Evolutionary conservation across 2,329 filamentous ascomycete genomes (phyloP), one percentile per base, ranked within the genome.

Genomic region (Aquanectria penicillioides): DNA sequence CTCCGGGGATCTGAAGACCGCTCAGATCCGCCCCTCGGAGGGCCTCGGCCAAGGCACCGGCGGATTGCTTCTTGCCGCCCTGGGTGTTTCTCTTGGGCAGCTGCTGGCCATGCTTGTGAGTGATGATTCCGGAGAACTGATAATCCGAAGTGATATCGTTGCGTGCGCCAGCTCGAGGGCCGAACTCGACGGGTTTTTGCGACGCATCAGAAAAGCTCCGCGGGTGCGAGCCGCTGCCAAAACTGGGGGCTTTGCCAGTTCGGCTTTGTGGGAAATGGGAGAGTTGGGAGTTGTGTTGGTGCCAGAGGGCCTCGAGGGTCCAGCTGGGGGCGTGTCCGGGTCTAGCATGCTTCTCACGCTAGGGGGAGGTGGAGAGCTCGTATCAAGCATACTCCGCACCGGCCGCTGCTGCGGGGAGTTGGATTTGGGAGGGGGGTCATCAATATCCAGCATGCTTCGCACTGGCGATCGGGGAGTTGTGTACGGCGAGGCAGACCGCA

Each of bases 401-500:
- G 89, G 88, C 22, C 89, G 80, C 61, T 80, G 82, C 80, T 80
- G 61, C 76, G 80, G 60, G 69, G 73, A 67, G 62, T 67, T 36
- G 41, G 66, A 17, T 62, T 67, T 26, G 37, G 47, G 13, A 36
- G 57, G 41, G 59, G 65, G 49, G 64, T 69, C 44, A 29, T 61
- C 66, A 37, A 70, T 47, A 34, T 70, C 68, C 40, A 70, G 25
- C 68, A 70, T 70, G 48, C 87, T 91, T 66, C 89, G 83, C 51
- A 90, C 84, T 10, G 89, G 88, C 20, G 90, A 91, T 50, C 82
- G 84, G 40, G 88, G 85, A 52, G 78, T 83, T 23, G 77, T 74
- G 75, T 83, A 82, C 59, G 86, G 82, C 62, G 88, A 85, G 17
- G 80, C 77, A 36, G 83, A 82, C 65, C 83, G 78, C 67, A 69